Evolutionary conservation across 176 grass and related monocot genomes (phyloP), one percentile per base, ranked within the genome.

Genomic region (Microstegium vimineum): DNA sequence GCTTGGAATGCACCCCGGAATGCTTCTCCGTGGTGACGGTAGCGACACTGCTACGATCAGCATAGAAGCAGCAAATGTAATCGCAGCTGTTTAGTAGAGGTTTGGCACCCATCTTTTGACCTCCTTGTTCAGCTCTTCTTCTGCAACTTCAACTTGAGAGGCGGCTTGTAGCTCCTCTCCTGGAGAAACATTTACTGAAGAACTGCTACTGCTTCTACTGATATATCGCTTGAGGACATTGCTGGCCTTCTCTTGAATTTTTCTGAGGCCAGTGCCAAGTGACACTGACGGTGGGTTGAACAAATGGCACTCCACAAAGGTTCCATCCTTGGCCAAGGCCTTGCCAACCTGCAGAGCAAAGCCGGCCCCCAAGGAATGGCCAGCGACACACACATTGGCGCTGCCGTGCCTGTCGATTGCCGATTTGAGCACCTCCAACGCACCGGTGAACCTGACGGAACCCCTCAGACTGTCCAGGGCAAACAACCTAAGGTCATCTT

Each of bases 231-330:
- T 88, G 65, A 87, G 83, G 15, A 86, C 42, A 33, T 72, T 80
- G 43, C 52, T 69, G 0, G 85, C 87, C 41, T 87, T 92, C 77
- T 94, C 92, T 32, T 85, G 73, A 33, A 97, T 78, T 74, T 81
- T 92, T 14, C 83, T 78, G 22, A 94, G 63, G 11, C 86, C 93
- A 49, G 86, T 81, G 26, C 85, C 87, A 45, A 94, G 66, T 0
- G 92, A 94, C 43, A 97, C 89, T n/a, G 92, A 97, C 1, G 94
- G 94, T 22, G 94, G 92, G 57, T 97, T 97, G 12, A 94, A 97
- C 74, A 97, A 68, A 74, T 94, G 92, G 64, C 94, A 97, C 45
- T 92, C 92, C 5, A 94, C 82, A 28, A 94, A 92, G 62, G 86
- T 25, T 8, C 85, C 87, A 15, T 92, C 89, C 62, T 90, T 94